Evolutionary conservation across 176 grass and related monocot species (phyloP), one percentile per base, ranked within the genome.

Genomic region (Phyllostachys edulis): DNA sequence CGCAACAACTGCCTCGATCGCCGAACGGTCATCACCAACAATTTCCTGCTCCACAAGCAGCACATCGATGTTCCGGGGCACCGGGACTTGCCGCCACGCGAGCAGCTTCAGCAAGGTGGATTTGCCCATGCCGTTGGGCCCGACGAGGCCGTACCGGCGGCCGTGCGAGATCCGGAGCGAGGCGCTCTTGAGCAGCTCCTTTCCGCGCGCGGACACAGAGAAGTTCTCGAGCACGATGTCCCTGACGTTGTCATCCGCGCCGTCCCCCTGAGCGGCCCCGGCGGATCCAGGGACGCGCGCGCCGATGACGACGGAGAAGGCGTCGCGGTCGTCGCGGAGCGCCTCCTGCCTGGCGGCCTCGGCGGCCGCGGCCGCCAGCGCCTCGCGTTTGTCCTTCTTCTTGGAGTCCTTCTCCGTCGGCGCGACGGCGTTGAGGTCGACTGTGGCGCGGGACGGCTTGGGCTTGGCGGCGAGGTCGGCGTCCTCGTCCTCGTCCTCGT

Each of bases 31-130:
- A 18, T 98, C 96, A 1, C 91, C 96, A 23, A 95, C 79, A 40
- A 98, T 94, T 64, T 98, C 93, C 84, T 98, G 96, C 81, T 98
- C 96, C 36, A 98, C 96, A 5, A 98, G 89, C 23, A 98, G 85
- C 9, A 95, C 96, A 69, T 98, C 93, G 18, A 98, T 95, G 73
- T 93, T 95, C 47, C 91, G 69, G 6, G 96, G 96, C 14, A 98
- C 96, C 0, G 96, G 96, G 5, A 98, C 90, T 73, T 93, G 88
- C 52, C 96, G 91, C 93, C 96, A 95, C 1, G 93, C 44, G 64
- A 98, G 91, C 21, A 98, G 91, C 80, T 95, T 98, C 26, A 98
- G 80, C 16, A 98, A 83, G 61, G 96, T 98, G 16, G 96, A 95
- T 60, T 95, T 98, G 12, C 96, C 96, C 91, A 87, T 98, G 26